Base-by-base conservation (phyloP, 805 yeast species). In the Metschnikowia baotianmanensis region DNA sequence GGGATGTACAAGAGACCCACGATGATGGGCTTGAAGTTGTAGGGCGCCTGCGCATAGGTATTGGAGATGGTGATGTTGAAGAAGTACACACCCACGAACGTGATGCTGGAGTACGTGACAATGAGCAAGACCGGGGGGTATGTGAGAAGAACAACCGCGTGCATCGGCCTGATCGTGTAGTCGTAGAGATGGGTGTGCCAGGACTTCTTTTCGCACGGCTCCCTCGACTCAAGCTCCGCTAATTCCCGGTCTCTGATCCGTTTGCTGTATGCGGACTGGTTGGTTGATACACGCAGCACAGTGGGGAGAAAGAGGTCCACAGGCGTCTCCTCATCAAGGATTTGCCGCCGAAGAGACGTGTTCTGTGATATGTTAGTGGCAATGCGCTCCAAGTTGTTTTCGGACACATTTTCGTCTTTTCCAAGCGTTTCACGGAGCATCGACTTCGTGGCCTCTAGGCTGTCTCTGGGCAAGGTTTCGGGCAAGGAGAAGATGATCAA, bases 1-100 rank as follows among this genome's bases (percentile, higher is more conserved):
- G 96, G 96, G 25, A 87, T 79, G 63, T 86, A 87, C 41, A 85
- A 71, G 20, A 87, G 68, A 24, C 96, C 96, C 35, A 83, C 74
- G 40, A 81, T 70, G 36, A 86, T 61, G 0, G 85, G 62, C 24
- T 69, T 64, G 69, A 83, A 88, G 53, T 79, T 77, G 60, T 87
- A 87, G 3, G 96, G 96, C 0, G 65, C 60, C 16, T 72, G 54
- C 0, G 85, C 65, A 59, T 80, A 87, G 38, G 71, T 72, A 52
- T 76, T 74, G 34, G 90, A 73, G 31, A 88, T 67, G 4, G 91
- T 73, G 76, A 86, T 72, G 63, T 88, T 88, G 53, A 86, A 77
- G 47, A 83, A 77, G 57, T 86, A 87, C 15, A 85, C 62, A 12
- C 77, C 76, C 3, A 80, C 80, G 62, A 86, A 88, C 34, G 85